Evolutionary conservation across 1,284 basidiomycete genomes (phyloP), one percentile per base, ranked within the genome.

Genomic region (Chalciporus sp.): DNA sequence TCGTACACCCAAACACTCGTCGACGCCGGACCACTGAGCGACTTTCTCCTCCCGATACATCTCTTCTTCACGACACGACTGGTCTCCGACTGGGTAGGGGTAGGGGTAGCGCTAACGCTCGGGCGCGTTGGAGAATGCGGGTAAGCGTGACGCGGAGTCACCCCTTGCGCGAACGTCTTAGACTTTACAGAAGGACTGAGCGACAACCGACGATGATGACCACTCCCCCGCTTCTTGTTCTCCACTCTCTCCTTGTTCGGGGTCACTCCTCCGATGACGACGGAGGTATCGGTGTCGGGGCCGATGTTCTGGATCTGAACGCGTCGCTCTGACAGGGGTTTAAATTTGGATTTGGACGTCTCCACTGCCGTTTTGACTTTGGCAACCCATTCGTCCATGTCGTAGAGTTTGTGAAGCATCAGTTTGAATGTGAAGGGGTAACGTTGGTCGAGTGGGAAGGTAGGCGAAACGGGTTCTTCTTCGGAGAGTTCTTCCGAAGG

Each of bases 341-440:
- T 81, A 65, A 76, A 85, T 55, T 79, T 76, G 35, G 71, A 74
- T 67, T 78, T 77, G 42, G 83, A 85, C 50, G 68, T 72, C 61
- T 79, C 76, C 61, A 87, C 64, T 42, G 80, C 77, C 28, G 76
- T 75, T 61, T 78, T 79, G 51, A 86, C 79, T 68, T 82, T 84
- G 58, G 71, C 72, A 2, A 71, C 74, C 80, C 85, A 87, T 49
- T 85, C 83, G n/a, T 79, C 78, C 53, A 80, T 67, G 53, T 79
- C 74, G 67, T 86, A 85, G 10, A 86, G 72, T 63, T 83, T 81
- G 71, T 87, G 82, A 51, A 86, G 64, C 79, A 84, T 82, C 62
- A 83, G 72, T 61, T 80, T 81, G 74, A 86, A 87, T 27, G 81
- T 86, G 72, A 86, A 86, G 16, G 75, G 74, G 61, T 78, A 82